These are phyloP conservation scores for Exophiala phaeomuriformis DNA, from an alignment of 2,329 filamentous ascomycete genomes.

Conservation along the genomic window DNA sequence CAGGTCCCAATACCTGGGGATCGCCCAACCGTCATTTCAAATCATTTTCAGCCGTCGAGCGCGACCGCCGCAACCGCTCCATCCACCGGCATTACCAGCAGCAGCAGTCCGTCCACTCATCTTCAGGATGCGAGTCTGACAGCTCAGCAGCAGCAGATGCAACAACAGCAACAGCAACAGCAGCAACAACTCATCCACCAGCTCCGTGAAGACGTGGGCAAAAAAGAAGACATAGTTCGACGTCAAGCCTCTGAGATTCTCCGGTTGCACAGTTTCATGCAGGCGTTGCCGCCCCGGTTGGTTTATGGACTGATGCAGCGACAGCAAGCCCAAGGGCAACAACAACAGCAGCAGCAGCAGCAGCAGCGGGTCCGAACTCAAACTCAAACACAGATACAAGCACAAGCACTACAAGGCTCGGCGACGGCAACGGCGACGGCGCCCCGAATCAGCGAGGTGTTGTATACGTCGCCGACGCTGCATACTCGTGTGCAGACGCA, in stretches of 20 bases:
- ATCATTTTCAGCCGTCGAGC: background rate
- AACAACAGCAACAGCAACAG: background rate
- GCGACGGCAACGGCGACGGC: no score
- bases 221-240: slow-evolving; percentile 18
- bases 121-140: no score
- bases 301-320: slow-evolving; percentile 12
- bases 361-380: no score
- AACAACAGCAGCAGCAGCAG: background rate
- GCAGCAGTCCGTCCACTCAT: no score
- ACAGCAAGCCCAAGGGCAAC: slow-evolving; percentile 4
- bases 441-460: no score
- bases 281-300: slow-evolving; percentile 15
- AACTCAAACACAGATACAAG: no score
- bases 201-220: slow-evolving; percentile 11
- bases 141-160: background rate
- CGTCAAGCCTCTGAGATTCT: slow-evolving; percentile 15
- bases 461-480: no score
- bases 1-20: background rate
- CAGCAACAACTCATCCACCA: slow-evolving; percentile 7
- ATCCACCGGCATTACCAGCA: background rate
- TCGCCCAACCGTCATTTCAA: background rate
- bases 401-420: no score
- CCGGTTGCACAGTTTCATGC: slow-evolving; percentile 16
- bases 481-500: no score
- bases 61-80: no score